Conservation (phyloP, 2,329 filamentous ascomycete genomes). For the Arthrobotrys iridis region DNA sequence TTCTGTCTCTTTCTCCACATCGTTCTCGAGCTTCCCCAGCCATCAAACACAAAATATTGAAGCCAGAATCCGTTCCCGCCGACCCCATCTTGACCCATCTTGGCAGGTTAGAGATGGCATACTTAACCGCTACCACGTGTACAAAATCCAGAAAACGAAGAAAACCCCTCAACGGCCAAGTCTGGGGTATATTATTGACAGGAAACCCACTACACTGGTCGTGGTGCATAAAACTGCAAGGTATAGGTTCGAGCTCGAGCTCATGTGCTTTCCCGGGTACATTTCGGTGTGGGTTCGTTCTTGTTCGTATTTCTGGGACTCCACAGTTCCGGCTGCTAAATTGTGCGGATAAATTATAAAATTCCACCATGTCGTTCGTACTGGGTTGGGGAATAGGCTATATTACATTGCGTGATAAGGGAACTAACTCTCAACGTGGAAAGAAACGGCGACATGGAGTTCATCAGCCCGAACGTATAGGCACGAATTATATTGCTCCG, state of each 20-base stretch:
- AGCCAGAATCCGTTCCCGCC: not conserved
- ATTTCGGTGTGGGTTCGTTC: not conserved
- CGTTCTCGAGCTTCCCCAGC: constrained; percentile 3
- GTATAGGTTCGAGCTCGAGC: constrained; percentile 30
- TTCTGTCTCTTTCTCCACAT: constrained; percentile 5
- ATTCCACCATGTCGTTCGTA: constrained; percentile 9
- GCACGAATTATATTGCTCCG: not conserved
- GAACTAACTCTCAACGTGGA: not conserved
- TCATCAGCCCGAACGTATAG: constrained; percentile 3
- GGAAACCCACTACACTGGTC: constrained; percentile 6
- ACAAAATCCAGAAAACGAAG: constrained; percentile 7
- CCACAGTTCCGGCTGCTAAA: constrained; percentile 45
- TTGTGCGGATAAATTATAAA: constrained; percentile 44
- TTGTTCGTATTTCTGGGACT: constrained; percentile 23
- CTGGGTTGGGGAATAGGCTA: constrained; percentile 40
- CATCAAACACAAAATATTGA: constrained; percentile 2
- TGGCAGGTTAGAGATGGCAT: constrained; percentile 11
- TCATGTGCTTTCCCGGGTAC: constrained; percentile 9
- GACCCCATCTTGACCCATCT: not conserved
- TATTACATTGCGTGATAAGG: constrained; percentile 41
- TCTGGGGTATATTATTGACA: not conserved
- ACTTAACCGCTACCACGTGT: constrained; percentile 47
- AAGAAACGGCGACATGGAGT: constrained; percentile 20
- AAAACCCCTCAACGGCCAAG: constrained; percentile 48
- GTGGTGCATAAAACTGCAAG: constrained; percentile 10